Base-by-base conservation (phyloP, 163 green algal species). In the Scenedesmus sp. region DNA sequence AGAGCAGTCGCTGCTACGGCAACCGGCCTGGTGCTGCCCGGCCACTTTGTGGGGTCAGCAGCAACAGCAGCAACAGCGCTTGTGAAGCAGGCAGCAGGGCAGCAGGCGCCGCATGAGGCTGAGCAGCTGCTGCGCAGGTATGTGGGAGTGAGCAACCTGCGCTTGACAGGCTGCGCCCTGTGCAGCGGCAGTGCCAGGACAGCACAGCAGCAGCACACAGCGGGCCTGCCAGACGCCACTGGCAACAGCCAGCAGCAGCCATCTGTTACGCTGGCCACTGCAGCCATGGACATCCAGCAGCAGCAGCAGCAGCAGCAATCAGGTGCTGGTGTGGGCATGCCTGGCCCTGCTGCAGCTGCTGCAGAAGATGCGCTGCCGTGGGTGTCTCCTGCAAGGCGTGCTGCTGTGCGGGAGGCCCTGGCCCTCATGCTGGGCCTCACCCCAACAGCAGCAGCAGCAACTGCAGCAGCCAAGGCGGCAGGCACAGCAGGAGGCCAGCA, bases 1-100 rank as follows among this genome's bases (percentile, higher is more conserved):
- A 66, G n/a, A 20, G 88, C 88, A 46, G 81, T 84, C 66, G 18
- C 79, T 66, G 77, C 64, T 3, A 82, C 81, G 66, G 82, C 88
- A 66, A 84, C 81, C 9, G 18, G 6, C 6, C 79, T 88, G 7
- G 60, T 6, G 55, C 64, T 92, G 81, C 88, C 88, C 66, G 79
- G 12, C 9, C 34, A n/a, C 8, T 12, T 56, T 3, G 34, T 82
- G 64, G 62, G 26, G 23, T 34, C 82, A 54, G 54, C 84, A 89
- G 84, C 84, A 67, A 15, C 77, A 64, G 12, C 46, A 64, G 67
- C 67, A 15, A 12, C 62, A 20, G 62, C 12, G 62, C 10, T 70
- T 70, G 74, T 18, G 74, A 9, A 64, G 59, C 66, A 5, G 18
- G 66, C 66, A 76, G 66, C 13, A 73, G 62, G 3, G 12, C 9